These are phyloP conservation scores for Pichia cabralensis DNA, from an alignment of 805 yeast genomes.

Conservation along the genomic window DNA sequence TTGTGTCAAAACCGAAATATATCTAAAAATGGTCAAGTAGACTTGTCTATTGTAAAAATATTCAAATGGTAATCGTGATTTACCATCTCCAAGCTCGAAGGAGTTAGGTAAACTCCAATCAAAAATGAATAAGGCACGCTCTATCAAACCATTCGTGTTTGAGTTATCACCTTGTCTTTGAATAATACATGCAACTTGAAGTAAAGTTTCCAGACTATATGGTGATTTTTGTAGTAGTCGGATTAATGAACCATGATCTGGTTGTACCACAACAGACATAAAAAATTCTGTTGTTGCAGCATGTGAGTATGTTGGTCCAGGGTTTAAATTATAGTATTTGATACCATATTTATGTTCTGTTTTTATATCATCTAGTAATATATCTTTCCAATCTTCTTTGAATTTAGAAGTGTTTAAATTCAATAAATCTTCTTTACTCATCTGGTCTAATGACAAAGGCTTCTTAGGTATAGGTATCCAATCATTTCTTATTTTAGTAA, in stretches of 20 bases:
- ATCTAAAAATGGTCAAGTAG: constrained; percentile 62
- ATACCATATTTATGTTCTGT: constrained; percentile 36
- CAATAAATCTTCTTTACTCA: constrained; percentile 31
- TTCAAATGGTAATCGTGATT: constrained; percentile 67
- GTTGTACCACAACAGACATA: constrained; percentile 57
- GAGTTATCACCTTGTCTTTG: constrained; percentile 70
- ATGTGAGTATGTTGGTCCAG: constrained; percentile 19
- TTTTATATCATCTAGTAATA: constrained; percentile 31
- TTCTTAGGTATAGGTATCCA: constrained; percentile 66
- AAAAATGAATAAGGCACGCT: constrained; percentile 67
- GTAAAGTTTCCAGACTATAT: constrained; percentile 67
- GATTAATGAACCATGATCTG: constrained; percentile 69
- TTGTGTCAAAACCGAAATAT: constrained; percentile 60
- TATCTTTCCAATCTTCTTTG: constrained; percentile 40
- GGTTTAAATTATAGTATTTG: constrained; percentile 43
- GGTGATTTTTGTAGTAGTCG: constrained; percentile 50
- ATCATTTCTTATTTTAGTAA: constrained; percentile 69
- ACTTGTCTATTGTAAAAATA: constrained; percentile 68
- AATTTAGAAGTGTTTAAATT: constrained; percentile 23
- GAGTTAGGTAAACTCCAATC: constrained; percentile 60
- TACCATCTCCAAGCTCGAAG: constrained; percentile 48
- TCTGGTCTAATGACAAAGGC: constrained; percentile 51
- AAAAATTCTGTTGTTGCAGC: constrained; percentile 37
- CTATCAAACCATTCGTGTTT: constrained; percentile 64
- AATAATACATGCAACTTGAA: constrained; percentile 67